A percentile compares a stretch with the other conserved stretches of the same genome.
Evolutionary conservation across 1,284 basidiomycete species (phyloP).

Genomic region (Apiotrichum sp.): DNA sequence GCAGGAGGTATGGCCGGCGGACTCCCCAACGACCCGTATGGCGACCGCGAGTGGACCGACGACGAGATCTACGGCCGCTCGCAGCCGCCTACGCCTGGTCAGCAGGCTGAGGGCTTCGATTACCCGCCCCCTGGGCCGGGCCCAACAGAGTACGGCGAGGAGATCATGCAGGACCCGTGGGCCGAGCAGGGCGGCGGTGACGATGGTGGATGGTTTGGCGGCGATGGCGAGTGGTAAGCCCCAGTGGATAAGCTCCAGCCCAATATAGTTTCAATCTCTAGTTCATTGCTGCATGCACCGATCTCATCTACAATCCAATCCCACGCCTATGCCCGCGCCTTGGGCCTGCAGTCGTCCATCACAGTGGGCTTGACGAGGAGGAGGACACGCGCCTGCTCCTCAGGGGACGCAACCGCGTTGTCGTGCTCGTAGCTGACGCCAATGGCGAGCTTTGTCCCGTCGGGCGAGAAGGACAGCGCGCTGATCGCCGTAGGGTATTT

Average conservation of each 20-base stretch:
- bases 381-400: slow-evolving; percentile 37
- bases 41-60: slow-evolving; percentile 19
- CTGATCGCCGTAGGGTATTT: slow-evolving; percentile 69
- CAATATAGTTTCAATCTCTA: not conserved
- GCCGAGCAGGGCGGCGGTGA: slow-evolving; percentile 8
- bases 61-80: slow-evolving; percentile 42
- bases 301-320: not conserved
- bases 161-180: slow-evolving; percentile 21
- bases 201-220: slow-evolving; percentile 16
- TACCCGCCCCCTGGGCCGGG: slow-evolving; percentile 1
- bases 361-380: slow-evolving; percentile 45
- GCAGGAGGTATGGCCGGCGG: slow-evolving; percentile 18
- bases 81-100: slow-evolving; percentile 4
- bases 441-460: slow-evolving; percentile 73
- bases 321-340: slow-evolving; percentile 3
- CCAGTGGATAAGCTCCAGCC: too few relatives aligned
- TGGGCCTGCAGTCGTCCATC: slow-evolving; percentile 48
- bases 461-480: slow-evolving; percentile 70
- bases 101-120: slow-evolving; percentile 18
- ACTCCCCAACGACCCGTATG: slow-evolving; percentile 15
- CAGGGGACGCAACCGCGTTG: slow-evolving; percentile 53
- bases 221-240: slow-evolving; percentile 17
- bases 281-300: slow-evolving; percentile 1
- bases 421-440: slow-evolving; percentile 84
- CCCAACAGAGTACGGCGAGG: slow-evolving; percentile 5